phyloP scores from a whole-genome alignment of 805 yeast species.

The Candida chilensis region DNA sequence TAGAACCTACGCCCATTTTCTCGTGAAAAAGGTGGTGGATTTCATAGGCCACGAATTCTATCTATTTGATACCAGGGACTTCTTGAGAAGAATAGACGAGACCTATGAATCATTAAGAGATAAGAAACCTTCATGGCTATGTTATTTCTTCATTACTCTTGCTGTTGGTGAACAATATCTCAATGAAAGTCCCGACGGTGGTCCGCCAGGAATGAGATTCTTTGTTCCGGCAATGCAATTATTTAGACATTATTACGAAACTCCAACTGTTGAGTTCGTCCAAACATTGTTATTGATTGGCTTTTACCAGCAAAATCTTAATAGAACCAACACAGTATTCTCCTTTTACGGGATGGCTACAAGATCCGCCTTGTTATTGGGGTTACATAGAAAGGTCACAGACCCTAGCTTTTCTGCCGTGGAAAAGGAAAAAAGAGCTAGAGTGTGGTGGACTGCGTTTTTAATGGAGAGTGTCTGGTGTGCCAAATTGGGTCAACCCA shows the following conservation, averaged over 20 bases:
- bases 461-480: slow-evolving; percentile 23
- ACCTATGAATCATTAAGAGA: no score
- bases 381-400: slow-evolving; percentile 17
- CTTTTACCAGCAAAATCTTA: slow-evolving; percentile 22
- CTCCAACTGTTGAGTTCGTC: slow-evolving; percentile 16
- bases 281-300: slow-evolving; percentile 22
- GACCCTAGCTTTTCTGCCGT: slow-evolving; percentile 8
- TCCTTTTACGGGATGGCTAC: slow-evolving; percentile 22
- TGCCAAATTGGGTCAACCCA: slow-evolving; percentile 24
- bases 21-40: no score
- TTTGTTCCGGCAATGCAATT: slow-evolving; percentile 17
- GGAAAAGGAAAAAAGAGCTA: slow-evolving; percentile 15
- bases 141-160: slow-evolving; percentile 10
- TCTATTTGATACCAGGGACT: no score
- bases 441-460: slow-evolving; percentile 30
- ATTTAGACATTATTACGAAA: slow-evolving; percentile 17
- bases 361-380: slow-evolving; percentile 16
- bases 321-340: slow-evolving; percentile 21
- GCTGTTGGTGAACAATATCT: slow-evolving; percentile 15
- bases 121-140: slow-evolving; percentile 7
- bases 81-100: no score
- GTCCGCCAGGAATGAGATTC: slow-evolving; percentile 11
- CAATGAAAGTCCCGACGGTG: slow-evolving; percentile 5
- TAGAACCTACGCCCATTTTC: no score
- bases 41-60: no score